phyloP scores from a whole-genome alignment of 2,329 filamentous ascomycete genomes.

The Coniochaeta prunicola region DNA sequence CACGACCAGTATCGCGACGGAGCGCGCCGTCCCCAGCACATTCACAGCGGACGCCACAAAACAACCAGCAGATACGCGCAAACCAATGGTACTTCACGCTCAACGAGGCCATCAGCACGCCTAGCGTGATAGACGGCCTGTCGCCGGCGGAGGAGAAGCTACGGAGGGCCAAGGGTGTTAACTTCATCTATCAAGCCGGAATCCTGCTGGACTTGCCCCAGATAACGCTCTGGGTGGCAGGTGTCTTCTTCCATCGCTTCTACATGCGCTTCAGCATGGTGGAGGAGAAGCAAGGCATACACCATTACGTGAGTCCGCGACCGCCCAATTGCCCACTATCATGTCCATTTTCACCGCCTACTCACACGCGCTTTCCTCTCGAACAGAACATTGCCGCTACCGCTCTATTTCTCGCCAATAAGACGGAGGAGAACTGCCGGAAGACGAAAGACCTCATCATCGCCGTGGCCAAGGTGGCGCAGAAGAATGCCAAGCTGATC shows the following conservation, averaged over 20 bases:
- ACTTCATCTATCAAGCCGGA: slow-evolving; percentile 93
- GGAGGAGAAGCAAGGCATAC: slow-evolving; percentile 66
- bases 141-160: slow-evolving; percentile 68
- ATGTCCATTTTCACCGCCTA: neutral
- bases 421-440: slow-evolving; percentile 93
- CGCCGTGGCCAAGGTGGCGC: slow-evolving; percentile 86
- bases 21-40: slow-evolving; percentile 35
- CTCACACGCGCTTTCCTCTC: slow-evolving; percentile 6
- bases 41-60: slow-evolving; percentile 28
- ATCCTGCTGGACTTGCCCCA: slow-evolving; percentile 89
- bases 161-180: slow-evolving; percentile 82
- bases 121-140: slow-evolving; percentile 79
- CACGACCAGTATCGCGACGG: slow-evolving; percentile 36
- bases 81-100: slow-evolving; percentile 86
- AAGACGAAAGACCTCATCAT: slow-evolving; percentile 95
- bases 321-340: neutral
- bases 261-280: slow-evolving; percentile 86
- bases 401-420: slow-evolving; percentile 87
- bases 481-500: slow-evolving; percentile 83
- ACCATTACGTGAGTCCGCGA: slow-evolving; percentile 70
- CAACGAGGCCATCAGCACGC: slow-evolving; percentile 74
- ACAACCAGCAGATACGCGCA: slow-evolving; percentile 24
- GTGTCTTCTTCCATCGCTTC: slow-evolving; percentile 92
- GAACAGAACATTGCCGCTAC: slow-evolving; percentile 78
- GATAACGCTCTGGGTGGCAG: slow-evolving; percentile 84